phyloP scores from a whole-genome alignment of 768 basidiomycete genomes.

The Pulveroboletus sp. region DNA sequence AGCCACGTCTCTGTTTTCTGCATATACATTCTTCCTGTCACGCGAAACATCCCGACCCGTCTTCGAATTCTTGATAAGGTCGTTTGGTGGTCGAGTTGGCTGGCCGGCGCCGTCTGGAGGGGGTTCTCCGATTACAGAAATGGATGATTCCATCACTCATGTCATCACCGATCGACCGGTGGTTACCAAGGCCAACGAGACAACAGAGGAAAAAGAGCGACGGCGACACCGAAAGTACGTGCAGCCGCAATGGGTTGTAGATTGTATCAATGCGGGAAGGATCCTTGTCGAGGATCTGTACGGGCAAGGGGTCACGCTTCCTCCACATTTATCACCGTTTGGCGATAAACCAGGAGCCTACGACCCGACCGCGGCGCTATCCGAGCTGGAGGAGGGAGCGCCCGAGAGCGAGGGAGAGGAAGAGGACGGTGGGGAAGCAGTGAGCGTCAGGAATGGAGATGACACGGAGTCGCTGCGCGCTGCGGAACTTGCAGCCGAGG shows the following conservation, averaged over 20 bases:
- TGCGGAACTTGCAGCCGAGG: slow-evolving; percentile 91
- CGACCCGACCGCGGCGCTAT: slow-evolving; percentile 48
- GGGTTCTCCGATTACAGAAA: slow-evolving; percentile 76
- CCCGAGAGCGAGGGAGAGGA: slow-evolving; percentile 28
- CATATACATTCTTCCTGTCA: slow-evolving; percentile 90
- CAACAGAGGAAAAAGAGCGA: slow-evolving; percentile 55
- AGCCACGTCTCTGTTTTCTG: slow-evolving; percentile 67
- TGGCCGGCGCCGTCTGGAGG: slow-evolving; percentile 81
- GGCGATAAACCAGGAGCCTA: slow-evolving; percentile 78
- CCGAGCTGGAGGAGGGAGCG: slow-evolving; percentile 24
- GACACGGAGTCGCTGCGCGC: slow-evolving; percentile 72
- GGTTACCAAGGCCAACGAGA: slow-evolving; percentile 45
- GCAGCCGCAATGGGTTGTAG: slow-evolving; percentile 97
- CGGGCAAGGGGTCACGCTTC: slow-evolving; percentile 77
- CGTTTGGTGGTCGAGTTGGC: slow-evolving; percentile 88
- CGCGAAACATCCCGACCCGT: slow-evolving; percentile 87
- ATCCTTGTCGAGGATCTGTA: slow-evolving; percentile 85
- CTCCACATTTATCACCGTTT: slow-evolving; percentile 96
- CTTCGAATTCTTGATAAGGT: slow-evolving; percentile 91
- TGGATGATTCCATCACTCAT: slow-evolving; percentile 85
- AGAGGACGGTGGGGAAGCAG: slow-evolving; percentile 16
- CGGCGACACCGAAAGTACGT: slow-evolving; percentile 76
- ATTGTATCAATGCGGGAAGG: slow-evolving; percentile 86
- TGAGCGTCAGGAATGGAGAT: slow-evolving; percentile 33
- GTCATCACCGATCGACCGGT: slow-evolving; percentile 90